Evolutionary conservation across 2,329 filamentous ascomycete species (phyloP).

Genomic region (Diaporthe amygdali): DNA sequence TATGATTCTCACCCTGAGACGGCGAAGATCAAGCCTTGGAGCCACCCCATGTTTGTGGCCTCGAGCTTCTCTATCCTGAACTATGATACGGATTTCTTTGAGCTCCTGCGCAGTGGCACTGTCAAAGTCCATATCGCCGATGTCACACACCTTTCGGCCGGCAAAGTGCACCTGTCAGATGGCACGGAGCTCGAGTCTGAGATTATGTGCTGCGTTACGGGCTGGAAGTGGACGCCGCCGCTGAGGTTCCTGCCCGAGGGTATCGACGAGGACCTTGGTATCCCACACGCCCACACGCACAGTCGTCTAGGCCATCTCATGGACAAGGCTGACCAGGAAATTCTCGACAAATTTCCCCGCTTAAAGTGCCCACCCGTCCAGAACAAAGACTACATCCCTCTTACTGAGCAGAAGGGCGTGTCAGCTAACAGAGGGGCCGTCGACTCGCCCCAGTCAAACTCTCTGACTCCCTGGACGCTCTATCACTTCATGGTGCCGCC

Average conservation of each 20-base stretch:
- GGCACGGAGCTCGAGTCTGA: constrained; percentile 54
- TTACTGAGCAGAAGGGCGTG: neutral
- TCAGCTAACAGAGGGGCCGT: neutral
- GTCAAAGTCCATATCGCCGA: constrained; percentile 60
- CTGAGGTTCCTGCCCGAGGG: constrained; percentile 29
- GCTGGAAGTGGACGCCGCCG: constrained; percentile 49
- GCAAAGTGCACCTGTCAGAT: constrained; percentile 55
- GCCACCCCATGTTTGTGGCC: constrained; percentile 56
- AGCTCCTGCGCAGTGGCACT: constrained; percentile 56
- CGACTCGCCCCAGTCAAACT: neutral
- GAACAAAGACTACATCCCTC: neutral
- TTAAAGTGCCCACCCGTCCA: neutral
- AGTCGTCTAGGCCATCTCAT: neutral
- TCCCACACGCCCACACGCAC: too few relatives aligned
- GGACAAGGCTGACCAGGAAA: neutral
- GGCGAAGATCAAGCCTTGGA: constrained; percentile 35
- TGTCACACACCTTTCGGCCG: constrained; percentile 48
- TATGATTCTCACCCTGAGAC: constrained; percentile 60
- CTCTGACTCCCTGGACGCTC: neutral
- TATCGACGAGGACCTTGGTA: too few relatives aligned
- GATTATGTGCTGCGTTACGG: constrained; percentile 60
- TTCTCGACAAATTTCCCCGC: neutral
- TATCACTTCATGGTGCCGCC: neutral
- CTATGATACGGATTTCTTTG: constrained; percentile 62
- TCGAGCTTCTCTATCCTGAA: constrained; percentile 65